phyloP scores from a whole-genome alignment of 148 eudicot species.

The Chenopodium album region DNA sequence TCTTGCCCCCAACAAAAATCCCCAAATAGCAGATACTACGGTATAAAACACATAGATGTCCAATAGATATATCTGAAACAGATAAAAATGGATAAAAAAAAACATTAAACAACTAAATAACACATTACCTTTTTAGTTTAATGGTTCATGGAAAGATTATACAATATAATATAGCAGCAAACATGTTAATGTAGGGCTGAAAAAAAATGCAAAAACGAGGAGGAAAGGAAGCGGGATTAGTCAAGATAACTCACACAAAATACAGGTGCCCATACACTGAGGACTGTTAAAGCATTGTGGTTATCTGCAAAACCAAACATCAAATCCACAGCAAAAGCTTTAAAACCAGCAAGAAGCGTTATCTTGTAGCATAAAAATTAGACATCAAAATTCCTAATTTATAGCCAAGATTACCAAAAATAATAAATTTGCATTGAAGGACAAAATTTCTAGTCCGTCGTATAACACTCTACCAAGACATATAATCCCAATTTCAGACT shows the following conservation, averaged over 20 bases:
- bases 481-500: background rate
- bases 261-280: slow-evolving; percentile 92
- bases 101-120: background rate
- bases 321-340: slow-evolving; percentile 2
- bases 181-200: background rate
- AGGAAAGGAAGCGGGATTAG: background rate
- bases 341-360: background rate
- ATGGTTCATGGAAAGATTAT: background rate
- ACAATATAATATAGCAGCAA: background rate
- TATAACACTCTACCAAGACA: background rate
- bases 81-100: background rate
- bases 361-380: background rate
- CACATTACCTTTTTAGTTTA: background rate
- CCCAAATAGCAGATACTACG: slow-evolving; percentile 81
- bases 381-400: background rate
- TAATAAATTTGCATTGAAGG: background rate
- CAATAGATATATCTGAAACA: slow-evolving; percentile 82
- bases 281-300: slow-evolving; percentile 75
- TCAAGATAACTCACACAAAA: slow-evolving; percentile 68
- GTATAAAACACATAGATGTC: slow-evolving; percentile 84
- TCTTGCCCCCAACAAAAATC: slow-evolving; percentile 94
- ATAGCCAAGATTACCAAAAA: background rate
- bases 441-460: background rate
- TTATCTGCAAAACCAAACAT: slow-evolving; percentile 63
- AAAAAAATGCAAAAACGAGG: background rate